Evolutionary conservation across 805 yeast species (phyloP).

Genomic region (Teunomyces atbi): DNA sequence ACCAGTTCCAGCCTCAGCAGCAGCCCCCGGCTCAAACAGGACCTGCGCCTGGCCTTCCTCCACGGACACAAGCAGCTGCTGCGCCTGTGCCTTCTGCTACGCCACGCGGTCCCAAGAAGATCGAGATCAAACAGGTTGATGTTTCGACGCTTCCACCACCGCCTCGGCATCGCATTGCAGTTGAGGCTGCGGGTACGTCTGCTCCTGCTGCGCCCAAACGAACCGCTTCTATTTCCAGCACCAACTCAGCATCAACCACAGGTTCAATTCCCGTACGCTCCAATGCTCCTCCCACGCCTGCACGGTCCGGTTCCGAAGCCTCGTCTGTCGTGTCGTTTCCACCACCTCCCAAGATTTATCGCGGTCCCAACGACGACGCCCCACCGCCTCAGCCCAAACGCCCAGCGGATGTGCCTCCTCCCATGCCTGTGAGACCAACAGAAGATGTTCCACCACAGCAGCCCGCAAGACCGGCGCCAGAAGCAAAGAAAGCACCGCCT

Average conservation of each 20-base stretch:
- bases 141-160: constrained; percentile 7
- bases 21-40: too few relatives aligned
- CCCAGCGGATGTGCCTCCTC: background rate
- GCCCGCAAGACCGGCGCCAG: background rate
- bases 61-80: background rate
- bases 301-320: background rate
- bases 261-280: background rate
- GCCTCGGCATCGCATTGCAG: background rate
- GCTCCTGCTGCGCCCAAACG: background rate
- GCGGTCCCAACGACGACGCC: constrained; percentile 1
- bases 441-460: constrained; percentile 1
- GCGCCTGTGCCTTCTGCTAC: background rate
- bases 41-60: background rate
- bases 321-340: constrained; percentile 8
- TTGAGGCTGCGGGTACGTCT: background rate
- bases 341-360: constrained; percentile 15
- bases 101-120: background rate
- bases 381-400: background rate
- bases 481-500: constrained; percentile 35
- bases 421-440: background rate
- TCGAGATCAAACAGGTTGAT: constrained; percentile 1
- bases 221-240: background rate
- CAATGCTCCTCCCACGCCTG: background rate
- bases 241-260: too few relatives aligned
- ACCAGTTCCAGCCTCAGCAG: too few relatives aligned